phyloP scores from a whole-genome alignment of 2,329 filamentous ascomycete genomes.

The Septoria petroselini region DNA sequence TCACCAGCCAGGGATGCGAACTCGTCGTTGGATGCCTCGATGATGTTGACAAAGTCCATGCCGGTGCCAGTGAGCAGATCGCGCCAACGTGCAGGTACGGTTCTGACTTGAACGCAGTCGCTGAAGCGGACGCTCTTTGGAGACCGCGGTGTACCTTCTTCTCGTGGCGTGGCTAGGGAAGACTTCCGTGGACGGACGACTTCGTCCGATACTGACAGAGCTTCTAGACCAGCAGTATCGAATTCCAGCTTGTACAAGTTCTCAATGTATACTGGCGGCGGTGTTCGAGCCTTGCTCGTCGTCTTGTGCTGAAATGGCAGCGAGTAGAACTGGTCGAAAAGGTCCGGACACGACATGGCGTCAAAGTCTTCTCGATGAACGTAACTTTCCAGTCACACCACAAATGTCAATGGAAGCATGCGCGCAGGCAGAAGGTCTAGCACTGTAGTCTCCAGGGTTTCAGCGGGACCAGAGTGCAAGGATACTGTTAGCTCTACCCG shows the following conservation, averaged over 20 bases:
- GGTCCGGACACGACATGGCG: background rate
- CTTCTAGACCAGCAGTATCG: conserved; percentile 12
- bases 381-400: background rate
- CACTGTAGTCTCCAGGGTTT: background rate
- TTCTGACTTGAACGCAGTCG: background rate
- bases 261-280: conserved; percentile 10
- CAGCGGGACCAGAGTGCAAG: background rate
- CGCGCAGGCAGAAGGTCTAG: background rate
- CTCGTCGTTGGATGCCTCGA: conserved; percentile 6
- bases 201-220: conserved; percentile 1
- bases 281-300: background rate
- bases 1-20: conserved; percentile 4
- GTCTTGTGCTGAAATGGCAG: background rate
- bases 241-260: conserved; percentile 8
- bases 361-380: background rate
- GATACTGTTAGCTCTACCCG: background rate
- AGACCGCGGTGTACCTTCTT: background rate
- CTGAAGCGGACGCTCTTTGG: conserved; percentile 16
- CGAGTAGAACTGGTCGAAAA: background rate
- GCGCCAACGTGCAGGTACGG: conserved; percentile 4
- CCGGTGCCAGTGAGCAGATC: background rate
- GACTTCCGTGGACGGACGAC: conserved; percentile 9
- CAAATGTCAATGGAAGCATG: background rate
- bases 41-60: conserved; percentile 4
- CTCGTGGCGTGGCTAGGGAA: conserved; percentile 7